Evolutionary conservation across 1,284 basidiomycete species (phyloP).

Genomic region (Fomitopsis pinicola): DNA sequence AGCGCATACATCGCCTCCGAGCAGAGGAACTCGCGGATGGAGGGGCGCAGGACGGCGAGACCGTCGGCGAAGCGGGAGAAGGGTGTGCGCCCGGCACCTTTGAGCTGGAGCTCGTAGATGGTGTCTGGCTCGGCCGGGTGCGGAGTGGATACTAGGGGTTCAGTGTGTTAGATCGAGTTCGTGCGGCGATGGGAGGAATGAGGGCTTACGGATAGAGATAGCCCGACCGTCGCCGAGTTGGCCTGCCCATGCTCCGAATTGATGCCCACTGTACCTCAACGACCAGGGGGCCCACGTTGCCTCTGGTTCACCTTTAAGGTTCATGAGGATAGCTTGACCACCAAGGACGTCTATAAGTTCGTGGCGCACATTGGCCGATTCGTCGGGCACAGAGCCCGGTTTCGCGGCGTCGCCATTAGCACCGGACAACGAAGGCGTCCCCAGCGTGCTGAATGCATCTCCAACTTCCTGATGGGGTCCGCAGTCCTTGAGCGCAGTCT

Average conservation of each 20-base stretch:
- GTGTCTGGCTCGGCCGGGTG: conserved; percentile 54
- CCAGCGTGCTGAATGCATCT: conserved; percentile 66
- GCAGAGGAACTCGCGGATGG: conserved; percentile 87
- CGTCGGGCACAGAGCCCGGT: conserved; percentile 27
- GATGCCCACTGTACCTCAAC: conserved; percentile 85
- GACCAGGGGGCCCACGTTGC: conserved; percentile 82
- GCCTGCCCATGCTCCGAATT: conserved; percentile 94
- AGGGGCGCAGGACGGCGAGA: conserved; percentile 87
- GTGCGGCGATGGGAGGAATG: background rate
- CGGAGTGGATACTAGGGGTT: conserved; percentile 64
- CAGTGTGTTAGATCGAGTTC: background rate
- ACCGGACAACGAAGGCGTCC: conserved; percentile 44
- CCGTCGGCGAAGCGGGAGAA: conserved; percentile 92
- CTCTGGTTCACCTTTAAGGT: conserved; percentile 32
- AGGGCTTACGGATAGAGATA: conserved; percentile 70
- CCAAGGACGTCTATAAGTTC: conserved; percentile 80
- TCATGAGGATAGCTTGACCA: conserved; percentile 73
- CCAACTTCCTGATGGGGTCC: conserved; percentile 87
- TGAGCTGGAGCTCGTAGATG: conserved; percentile 86
- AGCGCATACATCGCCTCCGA: conserved; percentile 90
- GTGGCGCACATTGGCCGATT: conserved; percentile 45
- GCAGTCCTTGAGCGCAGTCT: conserved; percentile 66
- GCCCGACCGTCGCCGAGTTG: conserved; percentile 96
- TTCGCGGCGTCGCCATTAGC: conserved; percentile 14
- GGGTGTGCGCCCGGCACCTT: conserved; percentile 91